Evolutionary conservation across 192 early-diverging fungal species (phyloP).

Genomic region (Backusella liffmaniae): DNA sequence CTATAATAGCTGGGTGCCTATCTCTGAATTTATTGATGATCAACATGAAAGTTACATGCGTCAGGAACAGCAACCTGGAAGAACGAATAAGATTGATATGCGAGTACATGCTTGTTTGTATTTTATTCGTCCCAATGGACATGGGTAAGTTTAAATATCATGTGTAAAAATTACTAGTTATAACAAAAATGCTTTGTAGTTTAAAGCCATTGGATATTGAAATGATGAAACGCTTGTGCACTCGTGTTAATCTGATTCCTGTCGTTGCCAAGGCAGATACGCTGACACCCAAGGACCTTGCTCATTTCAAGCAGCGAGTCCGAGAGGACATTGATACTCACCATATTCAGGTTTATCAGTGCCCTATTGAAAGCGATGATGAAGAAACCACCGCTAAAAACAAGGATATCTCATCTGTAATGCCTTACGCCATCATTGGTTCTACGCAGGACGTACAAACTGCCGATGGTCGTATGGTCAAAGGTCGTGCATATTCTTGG

Average conservation of each 20-base stretch:
- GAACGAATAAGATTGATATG: conserved; percentile 85
- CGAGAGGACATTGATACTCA: conserved; percentile 78
- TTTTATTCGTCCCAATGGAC: conserved; percentile 96
- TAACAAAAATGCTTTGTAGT: conserved; percentile 11
- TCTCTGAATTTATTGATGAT: conserved; percentile 91
- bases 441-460: conserved; percentile 82
- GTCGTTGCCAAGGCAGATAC: conserved; percentile 93
- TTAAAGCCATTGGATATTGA: conserved; percentile 85
- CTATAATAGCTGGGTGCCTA: conserved; percentile 92
- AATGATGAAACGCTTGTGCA: conserved; percentile 90
- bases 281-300: conserved; percentile 77
- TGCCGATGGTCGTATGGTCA: conserved; percentile 84
- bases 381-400: conserved; percentile 76
- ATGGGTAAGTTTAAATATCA: conserved; percentile 54
- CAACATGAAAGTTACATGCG: conserved; percentile 88
- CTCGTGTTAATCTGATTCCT: conserved; percentile 90
- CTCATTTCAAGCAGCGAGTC: conserved; percentile 82
- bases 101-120: conserved; percentile 95
- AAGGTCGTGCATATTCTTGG: conserved; percentile 90
- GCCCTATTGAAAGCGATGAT: conserved; percentile 75
- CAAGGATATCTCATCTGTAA: conserved; percentile 82
- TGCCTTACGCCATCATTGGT: conserved; percentile 95
- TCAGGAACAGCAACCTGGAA: conserved; percentile 88
- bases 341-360: conserved; percentile 83
- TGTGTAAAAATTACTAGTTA: too few relatives aligned